Conservation (phyloP, 306 rosid species). For the Gleditsia sinensis region DNA sequence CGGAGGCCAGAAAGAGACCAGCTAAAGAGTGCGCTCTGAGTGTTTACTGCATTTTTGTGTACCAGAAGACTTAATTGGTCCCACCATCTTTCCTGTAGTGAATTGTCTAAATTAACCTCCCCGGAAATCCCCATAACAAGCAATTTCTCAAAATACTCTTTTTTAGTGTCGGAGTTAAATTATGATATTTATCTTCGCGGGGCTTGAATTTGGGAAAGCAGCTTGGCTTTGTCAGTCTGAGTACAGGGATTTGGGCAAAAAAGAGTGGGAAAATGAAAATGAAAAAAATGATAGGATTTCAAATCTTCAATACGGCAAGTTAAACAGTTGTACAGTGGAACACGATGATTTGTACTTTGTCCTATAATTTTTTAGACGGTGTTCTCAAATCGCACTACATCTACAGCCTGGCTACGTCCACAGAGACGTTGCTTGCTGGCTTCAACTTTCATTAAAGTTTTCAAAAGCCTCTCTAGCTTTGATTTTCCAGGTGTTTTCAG, state of each 20-base stretch:
- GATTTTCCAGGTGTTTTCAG: background rate
- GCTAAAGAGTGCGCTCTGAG: background rate
- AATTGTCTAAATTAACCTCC: constrained; percentile 41
- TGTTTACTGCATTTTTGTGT: background rate
- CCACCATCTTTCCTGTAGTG: background rate
- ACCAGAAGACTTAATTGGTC: background rate
- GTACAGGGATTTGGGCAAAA: background rate
- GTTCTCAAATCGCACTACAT: no score
- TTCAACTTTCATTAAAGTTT: background rate
- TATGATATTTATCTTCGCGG: no score
- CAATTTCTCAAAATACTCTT: no score
- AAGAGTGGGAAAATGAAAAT: background rate
- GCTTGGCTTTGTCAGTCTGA: background rate
- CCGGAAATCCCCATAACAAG: no score
- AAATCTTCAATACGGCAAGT: no score
- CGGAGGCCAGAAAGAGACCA: background rate
- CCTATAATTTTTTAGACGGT: no score
- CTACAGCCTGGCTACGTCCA: constrained; percentile 40
- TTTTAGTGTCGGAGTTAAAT: no score
- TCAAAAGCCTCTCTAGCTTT: constrained; percentile 20
- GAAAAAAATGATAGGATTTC: background rate
- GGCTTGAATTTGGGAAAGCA: background rate
- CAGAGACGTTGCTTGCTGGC: constrained; percentile 22
- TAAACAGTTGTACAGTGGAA: no score
- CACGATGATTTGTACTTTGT: constrained; percentile 16